A percentile compares a stretch with the other conserved stretches of the same genome.
Conservation (phyloP, 768 basidiomycete genomes). For the Sarcomyxa edulis region DNA sequence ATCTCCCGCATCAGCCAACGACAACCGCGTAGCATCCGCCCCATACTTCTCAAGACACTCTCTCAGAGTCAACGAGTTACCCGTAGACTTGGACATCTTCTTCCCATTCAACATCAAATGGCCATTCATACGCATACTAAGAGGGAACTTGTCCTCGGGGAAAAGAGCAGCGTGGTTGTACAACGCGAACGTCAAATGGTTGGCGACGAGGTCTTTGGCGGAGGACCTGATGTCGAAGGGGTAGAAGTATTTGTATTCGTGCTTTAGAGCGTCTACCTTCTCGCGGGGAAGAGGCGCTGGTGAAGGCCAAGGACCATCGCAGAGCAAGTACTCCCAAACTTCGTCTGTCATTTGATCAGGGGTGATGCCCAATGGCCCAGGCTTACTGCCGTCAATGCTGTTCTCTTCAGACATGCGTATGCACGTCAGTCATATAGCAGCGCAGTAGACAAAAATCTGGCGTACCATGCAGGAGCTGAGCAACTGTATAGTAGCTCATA, state of each 20-base stretch:
- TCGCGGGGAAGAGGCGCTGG: slow-evolving; percentile 62
- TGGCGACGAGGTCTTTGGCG: slow-evolving; percentile 94
- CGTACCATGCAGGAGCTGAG: slow-evolving; percentile 88
- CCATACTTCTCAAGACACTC: slow-evolving; percentile 94
- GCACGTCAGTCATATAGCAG: neutral
- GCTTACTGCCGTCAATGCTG: slow-evolving; percentile 71
- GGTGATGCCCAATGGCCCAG: slow-evolving; percentile 80
- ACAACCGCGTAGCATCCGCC: slow-evolving; percentile 89
- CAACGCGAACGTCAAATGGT: slow-evolving; percentile 89
- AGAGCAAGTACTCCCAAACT: slow-evolving; percentile 93
- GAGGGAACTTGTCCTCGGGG: slow-evolving; percentile 85
- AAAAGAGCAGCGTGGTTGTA: slow-evolving; percentile 97
- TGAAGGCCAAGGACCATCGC: slow-evolving; percentile 70
- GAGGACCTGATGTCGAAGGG: slow-evolving; percentile 98
- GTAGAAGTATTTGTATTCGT: slow-evolving; percentile 95
- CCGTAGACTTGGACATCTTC: slow-evolving; percentile 98
- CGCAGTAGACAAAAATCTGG: neutral
- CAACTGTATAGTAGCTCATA: slow-evolving; percentile 96
- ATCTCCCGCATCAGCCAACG: slow-evolving; percentile 95
- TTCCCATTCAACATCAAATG: slow-evolving; percentile 96
- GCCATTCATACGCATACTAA: slow-evolving; percentile 91
- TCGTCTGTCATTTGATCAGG: slow-evolving; percentile 96
- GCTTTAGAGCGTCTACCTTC: slow-evolving; percentile 80
- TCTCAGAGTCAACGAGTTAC: slow-evolving; percentile 88
- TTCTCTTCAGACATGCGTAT: slow-evolving; percentile 34